Evolutionary conservation across 2,329 filamentous ascomycete genomes (phyloP), one percentile per base, ranked within the genome.

Genomic region (Phoma sp.): DNA sequence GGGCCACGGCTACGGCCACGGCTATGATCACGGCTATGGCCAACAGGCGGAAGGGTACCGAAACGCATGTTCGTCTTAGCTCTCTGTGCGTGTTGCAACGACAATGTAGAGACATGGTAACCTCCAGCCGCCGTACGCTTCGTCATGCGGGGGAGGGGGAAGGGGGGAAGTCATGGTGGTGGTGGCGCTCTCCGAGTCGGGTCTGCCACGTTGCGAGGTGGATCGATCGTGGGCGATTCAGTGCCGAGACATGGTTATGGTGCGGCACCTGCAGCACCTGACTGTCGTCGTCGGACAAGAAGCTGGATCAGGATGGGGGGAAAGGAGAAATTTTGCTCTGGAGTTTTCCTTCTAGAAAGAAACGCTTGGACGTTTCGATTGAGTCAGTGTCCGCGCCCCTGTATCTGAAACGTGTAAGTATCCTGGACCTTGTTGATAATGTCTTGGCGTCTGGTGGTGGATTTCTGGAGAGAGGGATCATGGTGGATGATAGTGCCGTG

Each of bases 201-300:
- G 50, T 22, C 50, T 46, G 50, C 50, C 50, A 53, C 50, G 43
- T 53, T 31, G 50, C 40, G 43, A 35, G 33, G 50, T 53, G 50
- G 50, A 25, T 52, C 43, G 13, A 31, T 31, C 29, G 29, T 35
- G 19, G 15, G n/a, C 49, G 41, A 51, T 29, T 45, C 32, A 48
- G 44, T 48, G n/a, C 38, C 38, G 38, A 36, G 24, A 39, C 17
- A 44, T 27, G 27, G 36, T 24, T 46, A 36, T 43, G 31, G 43
- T 2, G 19, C 19, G 36, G 45, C 27, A 19, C 36, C 29, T 40
- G 17, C 13, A 36, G 40, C 29, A 7, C 21, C 19, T 24, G 17
- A 4, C 17, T 17, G 17, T 4, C 4, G n/a, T 10, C 22, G n/a
- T 52, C 49, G 49, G 49, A 52, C 21, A 36, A 46, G 37, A 24